Evolutionary conservation across 345 rosid genomes (phyloP).

Genomic region (Eucalyptus sp.): DNA sequence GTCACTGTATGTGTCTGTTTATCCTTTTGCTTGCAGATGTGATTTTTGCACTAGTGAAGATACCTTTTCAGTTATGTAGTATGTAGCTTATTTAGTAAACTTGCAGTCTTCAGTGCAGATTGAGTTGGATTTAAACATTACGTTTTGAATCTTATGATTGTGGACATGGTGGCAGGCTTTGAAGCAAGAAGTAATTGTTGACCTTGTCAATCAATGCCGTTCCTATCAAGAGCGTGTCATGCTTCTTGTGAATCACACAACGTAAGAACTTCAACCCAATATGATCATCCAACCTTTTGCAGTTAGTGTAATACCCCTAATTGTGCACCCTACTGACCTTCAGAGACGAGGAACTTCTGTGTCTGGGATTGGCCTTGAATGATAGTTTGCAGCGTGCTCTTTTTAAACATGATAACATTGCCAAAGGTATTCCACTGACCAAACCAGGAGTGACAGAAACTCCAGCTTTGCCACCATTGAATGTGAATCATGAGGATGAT

Average conservation of each 20-base stretch:
- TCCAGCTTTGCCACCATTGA: conserved; percentile 40
- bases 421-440: conserved; percentile 33
- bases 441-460: conserved; percentile 6
- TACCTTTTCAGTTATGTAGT: background rate
- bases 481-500: conserved; percentile 58
- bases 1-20: background rate
- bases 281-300: background rate
- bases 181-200: conserved; percentile 83
- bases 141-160: background rate
- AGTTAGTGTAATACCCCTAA: conserved; percentile 1
- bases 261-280: conserved; percentile 28
- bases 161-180: conserved; percentile 37
- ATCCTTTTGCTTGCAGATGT: background rate
- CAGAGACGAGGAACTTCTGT: conserved; percentile 80
- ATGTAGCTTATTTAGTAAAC: background rate
- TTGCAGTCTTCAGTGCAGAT: background rate
- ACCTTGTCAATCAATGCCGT: conserved; percentile 85
- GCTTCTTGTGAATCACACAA: conserved; percentile 66
- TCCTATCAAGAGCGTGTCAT: conserved; percentile 71
- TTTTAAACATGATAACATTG: conserved; percentile 68
- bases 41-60: background rate
- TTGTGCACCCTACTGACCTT: background rate
- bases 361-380: conserved; percentile 79
- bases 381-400: conserved; percentile 84
- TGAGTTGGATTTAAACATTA: background rate